Conservation (phyloP, 2,329 filamentous ascomycete genomes). For the Eutypa lata region DNA sequence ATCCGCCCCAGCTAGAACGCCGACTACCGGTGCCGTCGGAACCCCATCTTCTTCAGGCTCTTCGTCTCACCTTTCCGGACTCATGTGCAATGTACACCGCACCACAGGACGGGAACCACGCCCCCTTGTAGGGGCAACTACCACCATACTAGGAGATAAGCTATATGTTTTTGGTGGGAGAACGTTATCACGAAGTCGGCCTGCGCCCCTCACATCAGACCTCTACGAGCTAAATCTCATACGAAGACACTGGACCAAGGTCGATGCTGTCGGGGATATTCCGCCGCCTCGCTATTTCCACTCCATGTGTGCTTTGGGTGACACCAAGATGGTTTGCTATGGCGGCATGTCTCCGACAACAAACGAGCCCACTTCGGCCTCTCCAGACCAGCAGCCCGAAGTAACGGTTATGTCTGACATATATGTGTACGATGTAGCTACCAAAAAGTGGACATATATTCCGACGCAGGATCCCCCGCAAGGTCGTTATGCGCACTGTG, state of each 20-base stretch:
- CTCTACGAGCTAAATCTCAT: constrained; percentile 93
- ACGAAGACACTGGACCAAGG: constrained; percentile 85
- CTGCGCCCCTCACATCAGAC: constrained; percentile 78
- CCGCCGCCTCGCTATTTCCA: constrained; percentile 95
- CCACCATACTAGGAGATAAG: constrained; percentile 91
- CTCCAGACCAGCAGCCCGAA: constrained; percentile 70
- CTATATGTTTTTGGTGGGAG: constrained; percentile 95
- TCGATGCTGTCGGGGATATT: constrained; percentile 79
- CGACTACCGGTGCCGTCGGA: constrained; percentile 36
- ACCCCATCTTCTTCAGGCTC: constrained; percentile 44
- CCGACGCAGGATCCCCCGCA: constrained; percentile 79
- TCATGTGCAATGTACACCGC: constrained; percentile 71
- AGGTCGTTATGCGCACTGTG: constrained; percentile 94
- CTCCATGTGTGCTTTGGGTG: constrained; percentile 88
- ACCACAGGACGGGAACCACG: constrained; percentile 91
- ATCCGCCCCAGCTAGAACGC: constrained; percentile 35
- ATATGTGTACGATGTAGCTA: constrained; percentile 86
- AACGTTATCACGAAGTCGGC: constrained; percentile 77
- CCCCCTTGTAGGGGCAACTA: constrained; percentile 89
- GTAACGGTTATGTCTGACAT: constrained; percentile 98
- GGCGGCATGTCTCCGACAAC: constrained; percentile 90
- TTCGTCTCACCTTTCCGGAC: constrained; percentile 59
- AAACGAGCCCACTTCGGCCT: constrained; percentile 41
- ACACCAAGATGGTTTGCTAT: constrained; percentile 96
- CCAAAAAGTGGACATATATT: constrained; percentile 81